Evolutionary conservation across 306 rosid genomes (phyloP).

Genomic region (Cyamopsis tetragonoloba): DNA sequence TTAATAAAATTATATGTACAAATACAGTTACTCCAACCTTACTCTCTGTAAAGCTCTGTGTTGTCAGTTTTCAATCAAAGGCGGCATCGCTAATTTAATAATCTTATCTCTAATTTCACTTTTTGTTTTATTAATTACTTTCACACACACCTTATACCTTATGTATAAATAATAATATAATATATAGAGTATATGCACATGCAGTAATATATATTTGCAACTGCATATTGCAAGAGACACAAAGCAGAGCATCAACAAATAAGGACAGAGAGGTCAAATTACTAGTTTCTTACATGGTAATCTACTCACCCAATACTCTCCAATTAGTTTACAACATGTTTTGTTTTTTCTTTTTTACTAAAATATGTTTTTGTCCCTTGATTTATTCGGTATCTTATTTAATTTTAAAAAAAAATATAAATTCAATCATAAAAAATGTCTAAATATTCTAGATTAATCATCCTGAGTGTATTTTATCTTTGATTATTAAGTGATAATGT

Average conservation of each 20-base stretch:
- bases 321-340: neutral
- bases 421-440: too few species aligned
- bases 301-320: neutral
- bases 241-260: neutral
- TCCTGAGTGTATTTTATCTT: too few species aligned
- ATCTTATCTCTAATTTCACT: conserved; percentile 13
- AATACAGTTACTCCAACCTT: conserved; percentile 28
- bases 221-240: neutral
- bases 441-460: too few species aligned
- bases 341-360: neutral
- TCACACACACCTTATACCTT: neutral
- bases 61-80: conserved; percentile 16
- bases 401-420: too few species aligned
- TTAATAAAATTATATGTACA: conserved; percentile 10
- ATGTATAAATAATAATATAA: neutral
- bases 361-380: too few species aligned
- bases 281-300: conserved; percentile 30
- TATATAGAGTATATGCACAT: too few species aligned
- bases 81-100: neutral
- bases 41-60: conserved; percentile 31
- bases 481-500: too few species aligned
- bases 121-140: conserved; percentile 17
- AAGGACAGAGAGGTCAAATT: neutral
- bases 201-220: too few species aligned
- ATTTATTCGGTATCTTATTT: too few species aligned